Base-by-base conservation (phyloP, 495 filamentous ascomycete species). In the Durotheca rogersii region DNA sequence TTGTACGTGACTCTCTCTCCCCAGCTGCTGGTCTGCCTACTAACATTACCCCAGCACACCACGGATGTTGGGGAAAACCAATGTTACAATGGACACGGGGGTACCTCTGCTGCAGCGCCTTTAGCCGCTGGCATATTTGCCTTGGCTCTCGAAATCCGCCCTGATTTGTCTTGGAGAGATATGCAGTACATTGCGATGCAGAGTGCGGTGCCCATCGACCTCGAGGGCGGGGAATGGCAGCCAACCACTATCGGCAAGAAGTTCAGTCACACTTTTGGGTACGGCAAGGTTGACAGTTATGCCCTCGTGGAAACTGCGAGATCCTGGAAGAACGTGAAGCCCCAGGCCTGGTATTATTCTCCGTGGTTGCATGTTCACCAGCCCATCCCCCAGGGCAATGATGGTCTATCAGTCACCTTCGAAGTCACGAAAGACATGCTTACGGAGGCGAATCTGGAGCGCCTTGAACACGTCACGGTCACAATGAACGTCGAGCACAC, bases 91-190 rank as follows among this genome's bases (percentile, higher is more conserved):
- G 69, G 72, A 11, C 93, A 98, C 65, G 93, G 93, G 19, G 93
- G 93, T 50, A 98, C 93, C n/a, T 97, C 93, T 10, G 93, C 93
- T 23, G 93, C 93, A 12, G 93, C 91, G 11, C 93, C 93, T 16
- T 77, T 98, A 14, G 94, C 86, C 20, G 92, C 88, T 23, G 93
- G 94, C 18, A 84, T 93, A 33, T 88, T 92, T 52, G 92, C 93
- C n/a, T 79, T 98, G n/a, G 91, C 87, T 16, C 75, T 98, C 30
- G 81, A 89, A 53, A 80, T 86, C 36, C 85, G 90, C 5, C 94
- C 94, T 0, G 88, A 94, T 42, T 74, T 98, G 31, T 85, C 83
- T 1, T 98, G 93, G 93, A 80, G 93, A 60, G 93, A 98, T 69
- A 78, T 96, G 67, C 93, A 98, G 70, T 92, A 94, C 62, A 75